Percentiles rank a stretch among this genome's conserved stretches.
These are phyloP conservation scores for Cotoneaster glaucophyllus DNA, from an alignment of 306 rosid genomes.

Conservation along the genomic window DNA sequence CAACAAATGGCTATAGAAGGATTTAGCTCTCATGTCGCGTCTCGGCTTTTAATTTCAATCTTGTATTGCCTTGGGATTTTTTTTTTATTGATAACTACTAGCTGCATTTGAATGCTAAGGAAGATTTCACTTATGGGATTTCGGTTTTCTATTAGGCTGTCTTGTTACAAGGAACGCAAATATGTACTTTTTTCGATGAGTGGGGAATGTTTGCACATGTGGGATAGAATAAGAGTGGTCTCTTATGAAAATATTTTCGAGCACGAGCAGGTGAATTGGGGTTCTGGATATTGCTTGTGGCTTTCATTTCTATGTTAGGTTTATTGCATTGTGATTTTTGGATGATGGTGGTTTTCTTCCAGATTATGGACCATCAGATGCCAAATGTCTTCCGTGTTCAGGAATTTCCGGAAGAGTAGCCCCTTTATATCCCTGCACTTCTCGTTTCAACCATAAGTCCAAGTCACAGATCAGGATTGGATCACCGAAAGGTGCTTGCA, in stretches of 20 bases:
- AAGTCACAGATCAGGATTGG: constrained; percentile 43
- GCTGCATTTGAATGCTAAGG: neutral
- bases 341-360: constrained; percentile 25
- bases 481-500: constrained; percentile 35
- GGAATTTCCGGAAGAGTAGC: constrained; percentile 56
- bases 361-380: constrained; percentile 64
- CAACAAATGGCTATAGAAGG: neutral
- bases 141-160: neutral
- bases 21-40: neutral
- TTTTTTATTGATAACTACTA: neutral
- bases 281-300: neutral
- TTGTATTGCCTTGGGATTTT: neutral
- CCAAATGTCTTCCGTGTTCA: constrained; percentile 50
- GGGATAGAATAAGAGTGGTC: neutral
- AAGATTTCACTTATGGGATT: neutral
- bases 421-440: constrained; percentile 38
- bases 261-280: neutral
- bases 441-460: constrained; percentile 26
- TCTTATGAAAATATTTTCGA: neutral
- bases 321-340: neutral
- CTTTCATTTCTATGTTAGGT: neutral
- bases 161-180: neutral
- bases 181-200: neutral
- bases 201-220: neutral
- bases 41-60: neutral